Percentiles rank a stretch among this genome's conserved stretches.
Conservation (phyloP, 2,329 filamentous ascomycete species). For the Aspergillus brasiliensis region DNA sequence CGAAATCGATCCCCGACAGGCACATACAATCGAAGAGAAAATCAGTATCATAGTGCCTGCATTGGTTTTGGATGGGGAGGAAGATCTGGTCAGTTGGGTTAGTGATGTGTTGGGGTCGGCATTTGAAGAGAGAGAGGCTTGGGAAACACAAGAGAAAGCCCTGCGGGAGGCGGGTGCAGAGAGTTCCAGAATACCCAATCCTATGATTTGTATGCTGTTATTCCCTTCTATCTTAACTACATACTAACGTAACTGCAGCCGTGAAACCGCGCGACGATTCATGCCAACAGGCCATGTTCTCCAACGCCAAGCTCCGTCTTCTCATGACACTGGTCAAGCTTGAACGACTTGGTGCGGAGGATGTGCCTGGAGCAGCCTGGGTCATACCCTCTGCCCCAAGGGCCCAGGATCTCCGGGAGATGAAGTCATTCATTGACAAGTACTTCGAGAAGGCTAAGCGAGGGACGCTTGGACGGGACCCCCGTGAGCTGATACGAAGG, state of each 20-base stretch:
- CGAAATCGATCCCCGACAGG: conserved; percentile 73
- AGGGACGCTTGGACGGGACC: conserved; percentile 73
- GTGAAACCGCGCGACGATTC: conserved; percentile 67
- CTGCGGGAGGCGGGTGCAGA: conserved; percentile 48
- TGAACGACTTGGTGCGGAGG: conserved; percentile 64
- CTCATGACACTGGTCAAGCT: conserved; percentile 78
- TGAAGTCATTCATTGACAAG: conserved; percentile 71
- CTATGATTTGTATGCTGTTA: conserved; percentile 50
- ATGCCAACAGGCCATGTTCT: conserved; percentile 76
- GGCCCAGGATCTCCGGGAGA: conserved; percentile 67
- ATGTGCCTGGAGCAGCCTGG: conserved; percentile 78
- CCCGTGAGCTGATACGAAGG: conserved; percentile 77
- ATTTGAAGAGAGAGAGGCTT: conserved; percentile 71
- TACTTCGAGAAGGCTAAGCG: conserved; percentile 76
- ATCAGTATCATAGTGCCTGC: conserved; percentile 78
- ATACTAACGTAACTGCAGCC: conserved; percentile 41
- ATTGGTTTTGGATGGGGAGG: conserved; percentile 76
- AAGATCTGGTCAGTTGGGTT: conserved; percentile 77
- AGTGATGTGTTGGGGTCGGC: conserved; percentile 70
- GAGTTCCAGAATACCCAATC: conserved; percentile 27
- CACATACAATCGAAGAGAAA: conserved; percentile 64
- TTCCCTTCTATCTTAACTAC: too few relatives aligned
- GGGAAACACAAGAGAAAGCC: conserved; percentile 72
- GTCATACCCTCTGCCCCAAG: conserved; percentile 68
- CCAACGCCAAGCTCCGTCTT: conserved; percentile 82